phyloP scores from a whole-genome alignment of 352 stramenopile species.

The Phytophthora tubulina region DNA sequence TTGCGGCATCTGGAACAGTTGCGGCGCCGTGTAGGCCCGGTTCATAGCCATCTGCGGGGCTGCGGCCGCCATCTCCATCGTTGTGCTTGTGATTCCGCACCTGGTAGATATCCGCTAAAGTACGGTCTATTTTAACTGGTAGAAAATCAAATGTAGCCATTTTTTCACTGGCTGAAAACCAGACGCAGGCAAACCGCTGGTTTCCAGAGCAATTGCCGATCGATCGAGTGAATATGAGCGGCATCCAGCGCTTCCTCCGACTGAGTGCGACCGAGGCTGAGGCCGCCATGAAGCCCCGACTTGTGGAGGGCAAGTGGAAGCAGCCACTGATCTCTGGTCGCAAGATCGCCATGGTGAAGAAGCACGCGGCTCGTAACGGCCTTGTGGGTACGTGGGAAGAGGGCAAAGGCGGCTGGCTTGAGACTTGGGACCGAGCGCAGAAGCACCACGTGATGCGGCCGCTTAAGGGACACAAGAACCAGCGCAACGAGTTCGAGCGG shows the following conservation, averaged over 20 bases:
- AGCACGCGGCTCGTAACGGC: slow-evolving; percentile 74
- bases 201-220: slow-evolving; percentile 28
- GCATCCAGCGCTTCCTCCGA: slow-evolving; percentile 81
- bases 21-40: slow-evolving; percentile 31
- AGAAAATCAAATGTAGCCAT: slow-evolving; percentile 10
- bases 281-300: slow-evolving; percentile 79
- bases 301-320: slow-evolving; percentile 89
- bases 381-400: slow-evolving; percentile 82
- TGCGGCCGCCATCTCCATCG: slow-evolving; percentile 37
- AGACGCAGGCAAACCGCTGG: slow-evolving; percentile 29
- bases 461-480: slow-evolving; percentile 81
- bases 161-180: slow-evolving; percentile 45
- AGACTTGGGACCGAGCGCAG: slow-evolving; percentile 76
- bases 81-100: background rate
- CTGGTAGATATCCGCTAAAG: slow-evolving; percentile 26
- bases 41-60: slow-evolving; percentile 49
- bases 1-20: slow-evolving; percentile 36
- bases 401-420: slow-evolving; percentile 84
- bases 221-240: slow-evolving; percentile 24
- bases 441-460: slow-evolving; percentile 90
- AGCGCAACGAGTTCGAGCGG: slow-evolving; percentile 89
- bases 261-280: slow-evolving; percentile 77
- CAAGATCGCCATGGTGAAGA: slow-evolving; percentile 87
- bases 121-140: slow-evolving; percentile 25
- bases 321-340: slow-evolving; percentile 83